Percentiles rank a stretch among this genome's conserved stretches.
These are phyloP conservation scores for Prototheca wickerhamii DNA, from an alignment of 163 green algal genomes.

Conservation along the genomic window DNA sequence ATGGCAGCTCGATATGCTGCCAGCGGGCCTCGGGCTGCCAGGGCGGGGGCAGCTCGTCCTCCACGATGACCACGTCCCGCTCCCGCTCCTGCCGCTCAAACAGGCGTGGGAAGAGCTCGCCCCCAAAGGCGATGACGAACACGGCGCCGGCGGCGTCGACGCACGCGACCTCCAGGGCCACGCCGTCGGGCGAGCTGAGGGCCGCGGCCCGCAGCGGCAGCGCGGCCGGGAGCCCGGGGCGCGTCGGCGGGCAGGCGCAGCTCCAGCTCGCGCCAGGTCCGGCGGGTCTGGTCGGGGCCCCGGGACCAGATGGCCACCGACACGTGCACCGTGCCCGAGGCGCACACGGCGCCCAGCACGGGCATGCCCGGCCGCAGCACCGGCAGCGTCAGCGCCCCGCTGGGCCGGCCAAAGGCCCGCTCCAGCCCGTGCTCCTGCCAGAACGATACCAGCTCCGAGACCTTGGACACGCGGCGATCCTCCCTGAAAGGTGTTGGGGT, in stretches of 20 bases:
- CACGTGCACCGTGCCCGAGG: slow-evolving; percentile 1
- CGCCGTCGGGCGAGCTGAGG: background rate
- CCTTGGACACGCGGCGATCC: background rate
- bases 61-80: too few species aligned
- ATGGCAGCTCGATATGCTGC: too few species aligned
- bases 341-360: slow-evolving; percentile 3
- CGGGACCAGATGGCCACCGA: background rate
- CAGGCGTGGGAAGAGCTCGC: too few species aligned
- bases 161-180: too few species aligned
- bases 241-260: slow-evolving; percentile 2
- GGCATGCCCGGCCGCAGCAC: slow-evolving; percentile 8
- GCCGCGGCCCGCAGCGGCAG: background rate
- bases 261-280: background rate
- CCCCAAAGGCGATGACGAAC: too few species aligned
- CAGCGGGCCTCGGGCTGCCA: too few species aligned
- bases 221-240: too few species aligned
- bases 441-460: slow-evolving; percentile 1
- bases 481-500: slow-evolving; percentile 1
- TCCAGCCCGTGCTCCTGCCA: slow-evolving; percentile 12
- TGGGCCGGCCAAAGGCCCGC: background rate
- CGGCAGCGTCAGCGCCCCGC: background rate
- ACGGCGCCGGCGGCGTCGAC: too few species aligned
- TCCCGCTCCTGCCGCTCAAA: too few species aligned
- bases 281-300: background rate
- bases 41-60: too few species aligned